phyloP scores from a whole-genome alignment of 306 rosid genomes.

The Macrotyloma uniflorum region DNA sequence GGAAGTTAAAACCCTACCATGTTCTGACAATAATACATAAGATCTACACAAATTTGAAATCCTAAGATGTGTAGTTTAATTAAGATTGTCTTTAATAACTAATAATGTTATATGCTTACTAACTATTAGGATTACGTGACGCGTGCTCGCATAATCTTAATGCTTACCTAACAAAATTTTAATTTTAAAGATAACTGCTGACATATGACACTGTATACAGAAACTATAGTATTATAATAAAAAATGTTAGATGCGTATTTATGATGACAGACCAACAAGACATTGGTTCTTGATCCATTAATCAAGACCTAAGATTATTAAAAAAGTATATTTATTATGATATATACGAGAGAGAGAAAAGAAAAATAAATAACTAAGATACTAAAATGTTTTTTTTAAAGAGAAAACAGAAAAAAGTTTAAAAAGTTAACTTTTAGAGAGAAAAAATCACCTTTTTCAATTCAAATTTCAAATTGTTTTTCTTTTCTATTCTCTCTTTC shows the following conservation, averaged over 20 bases:
- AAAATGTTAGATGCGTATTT: not conserved
- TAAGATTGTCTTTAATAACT: not conserved
- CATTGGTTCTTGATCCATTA: too few species aligned
- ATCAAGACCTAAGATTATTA: too few species aligned
- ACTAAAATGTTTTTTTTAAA: too few species aligned
- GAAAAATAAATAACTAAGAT: too few species aligned
- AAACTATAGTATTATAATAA: not conserved
- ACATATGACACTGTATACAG: not conserved
- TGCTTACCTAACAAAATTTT: not conserved
- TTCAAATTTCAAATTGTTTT: too few species aligned
- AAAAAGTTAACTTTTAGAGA: too few species aligned
- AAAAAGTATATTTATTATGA: too few species aligned
- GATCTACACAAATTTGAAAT: not conserved
- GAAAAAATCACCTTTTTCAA: too few species aligned
- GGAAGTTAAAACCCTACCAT: conserved; percentile 31
- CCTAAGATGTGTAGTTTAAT: not conserved
- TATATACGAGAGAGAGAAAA: too few species aligned
- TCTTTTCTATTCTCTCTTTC: too few species aligned
- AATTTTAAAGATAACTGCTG: not conserved
- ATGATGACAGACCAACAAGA: not conserved
- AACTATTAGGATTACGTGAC: too few species aligned
- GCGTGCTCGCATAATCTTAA: not conserved
- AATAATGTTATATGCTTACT: not conserved
- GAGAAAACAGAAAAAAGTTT: too few species aligned
- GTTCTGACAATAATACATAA: not conserved